Conservation (phyloP, 2,329 filamentous ascomycete genomes). For the Diaporthe destruens region DNA sequence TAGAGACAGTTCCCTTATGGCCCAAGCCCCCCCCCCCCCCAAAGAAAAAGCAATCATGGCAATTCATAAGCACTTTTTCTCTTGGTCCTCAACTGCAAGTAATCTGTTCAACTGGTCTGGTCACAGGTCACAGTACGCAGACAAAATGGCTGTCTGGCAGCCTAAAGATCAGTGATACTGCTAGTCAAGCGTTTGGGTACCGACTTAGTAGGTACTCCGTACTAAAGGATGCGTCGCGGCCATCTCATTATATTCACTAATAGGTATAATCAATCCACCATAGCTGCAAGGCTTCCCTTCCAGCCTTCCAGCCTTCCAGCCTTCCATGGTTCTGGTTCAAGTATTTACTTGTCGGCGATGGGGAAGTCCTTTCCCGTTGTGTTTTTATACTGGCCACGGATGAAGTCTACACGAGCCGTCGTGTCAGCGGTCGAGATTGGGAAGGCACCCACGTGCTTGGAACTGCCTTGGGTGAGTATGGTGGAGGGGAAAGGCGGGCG, state of each 20-base stretch:
- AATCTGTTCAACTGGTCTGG: too few relatives aligned
- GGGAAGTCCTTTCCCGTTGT: constrained; percentile 77
- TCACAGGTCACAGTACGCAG: too few relatives aligned
- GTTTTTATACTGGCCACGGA: constrained; percentile 78
- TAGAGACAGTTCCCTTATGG: too few relatives aligned
- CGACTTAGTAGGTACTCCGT: too few relatives aligned
- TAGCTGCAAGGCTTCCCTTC: neutral
- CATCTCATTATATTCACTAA: neutral
- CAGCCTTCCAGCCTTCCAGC: too few relatives aligned
- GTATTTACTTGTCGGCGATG: constrained; percentile 73
- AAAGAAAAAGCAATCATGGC: too few relatives aligned
- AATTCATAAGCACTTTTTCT: too few relatives aligned
- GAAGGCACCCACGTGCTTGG: neutral
- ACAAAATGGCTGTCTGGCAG: neutral
- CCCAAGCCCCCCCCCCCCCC: too few relatives aligned
- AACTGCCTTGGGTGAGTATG: too few relatives aligned
- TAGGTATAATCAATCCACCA: neutral
- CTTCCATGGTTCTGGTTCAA: neutral
- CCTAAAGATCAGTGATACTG: neutral
- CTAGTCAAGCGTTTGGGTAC: too few relatives aligned
- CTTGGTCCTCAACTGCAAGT: too few relatives aligned
- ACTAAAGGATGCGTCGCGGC: neutral
- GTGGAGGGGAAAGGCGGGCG: too few relatives aligned
- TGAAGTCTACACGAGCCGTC: constrained; percentile 66
- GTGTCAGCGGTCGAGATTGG: neutral